A percentile compares a stretch with the other conserved stretches of the same genome.
Conservation (phyloP, 2,329 filamentous ascomycete species). For the Aaosphaeria pasadenensis region DNA sequence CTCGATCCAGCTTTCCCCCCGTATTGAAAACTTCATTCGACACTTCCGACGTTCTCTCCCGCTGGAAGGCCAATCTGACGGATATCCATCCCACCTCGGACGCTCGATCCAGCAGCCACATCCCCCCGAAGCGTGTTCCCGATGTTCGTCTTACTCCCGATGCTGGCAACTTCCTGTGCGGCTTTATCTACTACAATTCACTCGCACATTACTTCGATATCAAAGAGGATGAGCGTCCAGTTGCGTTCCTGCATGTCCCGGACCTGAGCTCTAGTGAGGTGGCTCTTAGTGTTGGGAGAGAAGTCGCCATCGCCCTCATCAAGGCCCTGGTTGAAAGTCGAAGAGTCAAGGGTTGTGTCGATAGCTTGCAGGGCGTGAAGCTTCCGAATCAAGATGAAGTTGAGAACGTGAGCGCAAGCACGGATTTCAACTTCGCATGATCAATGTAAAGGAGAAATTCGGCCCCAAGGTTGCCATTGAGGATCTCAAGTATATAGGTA, state of each 20-base stretch:
- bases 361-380: slow-evolving; percentile 1
- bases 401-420: slow-evolving; percentile 4
- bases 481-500: too few species aligned
- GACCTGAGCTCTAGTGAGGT: slow-evolving; percentile 27
- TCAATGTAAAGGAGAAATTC: neutral
- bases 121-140: neutral
- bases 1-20: slow-evolving; percentile 13
- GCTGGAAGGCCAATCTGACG: slow-evolving; percentile 21
- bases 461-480: too few species aligned
- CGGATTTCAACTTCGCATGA: slow-evolving; percentile 13
- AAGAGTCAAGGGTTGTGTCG: slow-evolving; percentile 16
- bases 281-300: slow-evolving; percentile 21
- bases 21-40: slow-evolving; percentile 30
- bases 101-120: neutral
- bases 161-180: slow-evolving; percentile 36
- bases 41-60: slow-evolving; percentile 24
- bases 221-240: slow-evolving; percentile 21
- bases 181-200: slow-evolving; percentile 36
- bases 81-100: neutral
- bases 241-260: slow-evolving; percentile 35
- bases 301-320: slow-evolving; percentile 30
- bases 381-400: neutral
- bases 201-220: slow-evolving; percentile 26
- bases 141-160: slow-evolving; percentile 29
- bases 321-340: slow-evolving; percentile 32